Evolutionary conservation across 495 filamentous ascomycete genomes (phyloP), one percentile per base, ranked within the genome.

Genomic region (Aspergillus sclerotioniger): DNA sequence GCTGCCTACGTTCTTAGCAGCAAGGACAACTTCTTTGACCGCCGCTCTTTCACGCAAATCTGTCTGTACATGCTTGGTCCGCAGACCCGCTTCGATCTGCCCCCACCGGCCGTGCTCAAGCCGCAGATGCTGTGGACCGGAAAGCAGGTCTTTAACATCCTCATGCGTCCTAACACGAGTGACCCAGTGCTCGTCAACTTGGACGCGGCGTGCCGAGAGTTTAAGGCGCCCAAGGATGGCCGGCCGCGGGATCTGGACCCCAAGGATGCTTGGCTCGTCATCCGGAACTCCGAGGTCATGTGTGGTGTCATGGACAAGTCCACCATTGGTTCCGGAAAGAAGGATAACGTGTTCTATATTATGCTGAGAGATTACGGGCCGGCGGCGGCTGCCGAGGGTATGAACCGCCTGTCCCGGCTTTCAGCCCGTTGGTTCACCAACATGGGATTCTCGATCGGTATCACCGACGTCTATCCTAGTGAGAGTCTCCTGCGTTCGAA

Each of bases 301-400:
- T 97, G 94, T 66, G 94, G 94, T 63, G 84, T 91, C 35, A 96
- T 98, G 92, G 94, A 98, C 73, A 98, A 98, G 68, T 87, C 90
- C 2, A 96, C 91, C 0, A 89, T 98, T 43, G 94, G 94, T 61
- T 90, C 88, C 12, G 94, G 94, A 65, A 98, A 98, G 77, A 98
- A 98, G 69, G 92, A 96, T 69, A 96, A 91, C 3, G 84, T 98
- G 9, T 98, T 98, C 72, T 98, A 96, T 64, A 89, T 97, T 54
- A 92, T 98, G 63, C 81, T 98, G 59, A 83, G 94, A 71, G 94
- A 98, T 71, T 98, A 87, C 66, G 94, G 95, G 0, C 90, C 93
- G 3, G 87, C 93, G 51, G 85, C 89, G 54, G 92, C 94, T 3
- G 92, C 91, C 0, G 82, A 84, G 53, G 92, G 90, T 25, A 98